Evolutionary conservation across 2,329 filamentous ascomycete species (phyloP).

Genomic region (Colletotrichum navitas): DNA sequence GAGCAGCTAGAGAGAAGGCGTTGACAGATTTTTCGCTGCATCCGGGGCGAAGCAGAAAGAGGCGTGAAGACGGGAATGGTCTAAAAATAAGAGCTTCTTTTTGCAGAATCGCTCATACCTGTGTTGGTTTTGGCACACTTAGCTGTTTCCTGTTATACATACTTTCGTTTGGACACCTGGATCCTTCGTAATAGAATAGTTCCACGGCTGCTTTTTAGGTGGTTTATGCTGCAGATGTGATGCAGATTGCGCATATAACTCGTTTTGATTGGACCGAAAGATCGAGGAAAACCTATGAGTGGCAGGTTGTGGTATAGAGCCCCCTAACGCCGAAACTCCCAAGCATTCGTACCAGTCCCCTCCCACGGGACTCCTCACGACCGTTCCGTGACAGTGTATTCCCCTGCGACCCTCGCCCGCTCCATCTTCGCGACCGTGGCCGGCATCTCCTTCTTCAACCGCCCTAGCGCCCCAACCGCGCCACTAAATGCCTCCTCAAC

Average conservation of each 20-base stretch:
- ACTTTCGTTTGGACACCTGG: slow-evolving; percentile 24
- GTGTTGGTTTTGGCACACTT: slow-evolving; percentile 16
- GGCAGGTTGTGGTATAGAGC: slow-evolving; percentile 22
- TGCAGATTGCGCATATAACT: background rate
- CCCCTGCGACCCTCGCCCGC: slow-evolving; percentile 70
- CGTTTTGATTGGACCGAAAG: background rate
- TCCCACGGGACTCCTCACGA: slow-evolving; percentile 20
- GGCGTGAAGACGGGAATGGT: slow-evolving; percentile 12
- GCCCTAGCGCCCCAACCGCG: slow-evolving; percentile 64
- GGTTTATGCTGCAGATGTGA: background rate
- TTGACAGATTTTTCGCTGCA: slow-evolving; percentile 35
- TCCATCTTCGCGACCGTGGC: slow-evolving; percentile 74
- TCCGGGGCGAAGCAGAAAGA: slow-evolving; percentile 17
- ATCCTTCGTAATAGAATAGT: background rate
- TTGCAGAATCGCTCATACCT: slow-evolving; percentile 32
- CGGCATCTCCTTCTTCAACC: slow-evolving; percentile 71
- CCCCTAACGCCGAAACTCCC: slow-evolving; percentile 25
- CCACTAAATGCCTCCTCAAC: slow-evolving; percentile 61
- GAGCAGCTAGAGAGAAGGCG: slow-evolving; percentile 38
- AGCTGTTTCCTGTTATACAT: slow-evolving; percentile 32
- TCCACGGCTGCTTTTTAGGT: background rate
- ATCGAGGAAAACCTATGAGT: background rate
- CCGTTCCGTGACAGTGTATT: slow-evolving; percentile 65
- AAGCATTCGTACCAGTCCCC: background rate
- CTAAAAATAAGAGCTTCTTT: slow-evolving; percentile 40